A percentile compares a stretch with the other conserved stretches of the same genome.
Evolutionary conservation across 495 filamentous ascomycete genomes (phyloP).

Genomic region (Achaetomiella virescens): DNA sequence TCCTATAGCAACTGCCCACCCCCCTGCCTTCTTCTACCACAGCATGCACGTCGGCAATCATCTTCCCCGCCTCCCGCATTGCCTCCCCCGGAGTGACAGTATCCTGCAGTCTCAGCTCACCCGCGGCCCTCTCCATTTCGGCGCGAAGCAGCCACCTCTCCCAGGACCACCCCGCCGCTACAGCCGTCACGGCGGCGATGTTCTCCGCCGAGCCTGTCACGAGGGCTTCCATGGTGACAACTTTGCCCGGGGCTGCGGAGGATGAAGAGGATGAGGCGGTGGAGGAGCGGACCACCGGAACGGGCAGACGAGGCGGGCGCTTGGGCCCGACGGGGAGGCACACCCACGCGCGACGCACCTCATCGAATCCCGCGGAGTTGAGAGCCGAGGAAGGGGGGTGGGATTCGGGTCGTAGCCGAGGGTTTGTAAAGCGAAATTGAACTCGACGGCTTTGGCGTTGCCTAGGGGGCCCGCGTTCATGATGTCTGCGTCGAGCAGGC

Average conservation of each 20-base stretch:
- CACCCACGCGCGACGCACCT: slow-evolving; percentile 81
- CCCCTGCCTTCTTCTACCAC: slow-evolving; percentile 80
- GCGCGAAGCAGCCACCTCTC: slow-evolving; percentile 91
- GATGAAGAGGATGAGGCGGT: slow-evolving; percentile 17
- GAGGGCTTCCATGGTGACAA: slow-evolving; percentile 58
- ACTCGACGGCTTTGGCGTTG: slow-evolving; percentile 77
- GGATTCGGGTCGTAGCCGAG: slow-evolving; percentile 82
- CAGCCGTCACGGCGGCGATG: slow-evolving; percentile 66
- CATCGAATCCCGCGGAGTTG: slow-evolving; percentile 64
- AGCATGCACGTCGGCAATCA: slow-evolving; percentile 68
- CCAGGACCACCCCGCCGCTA: slow-evolving; percentile 89
- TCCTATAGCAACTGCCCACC: slow-evolving; percentile 76
- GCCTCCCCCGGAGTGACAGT: slow-evolving; percentile 39
- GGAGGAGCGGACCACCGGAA: slow-evolving; percentile 20
- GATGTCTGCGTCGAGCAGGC: slow-evolving; percentile 80
- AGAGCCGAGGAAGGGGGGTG: slow-evolving; percentile 69
- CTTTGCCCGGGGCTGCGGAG: slow-evolving; percentile 30
- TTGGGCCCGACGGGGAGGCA: slow-evolving; percentile 80
- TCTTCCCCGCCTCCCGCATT: slow-evolving; percentile 44
- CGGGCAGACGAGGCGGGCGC: slow-evolving; percentile 30
- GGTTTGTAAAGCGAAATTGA: slow-evolving; percentile 78
- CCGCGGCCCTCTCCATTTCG: slow-evolving; percentile 73
- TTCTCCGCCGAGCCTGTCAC: slow-evolving; percentile 65
- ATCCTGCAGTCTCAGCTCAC: slow-evolving; percentile 50
- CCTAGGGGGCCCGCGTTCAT: slow-evolving; percentile 72